Conservation (phyloP, 1,284 basidiomycete species). For the Puccinia polysora region DNA sequence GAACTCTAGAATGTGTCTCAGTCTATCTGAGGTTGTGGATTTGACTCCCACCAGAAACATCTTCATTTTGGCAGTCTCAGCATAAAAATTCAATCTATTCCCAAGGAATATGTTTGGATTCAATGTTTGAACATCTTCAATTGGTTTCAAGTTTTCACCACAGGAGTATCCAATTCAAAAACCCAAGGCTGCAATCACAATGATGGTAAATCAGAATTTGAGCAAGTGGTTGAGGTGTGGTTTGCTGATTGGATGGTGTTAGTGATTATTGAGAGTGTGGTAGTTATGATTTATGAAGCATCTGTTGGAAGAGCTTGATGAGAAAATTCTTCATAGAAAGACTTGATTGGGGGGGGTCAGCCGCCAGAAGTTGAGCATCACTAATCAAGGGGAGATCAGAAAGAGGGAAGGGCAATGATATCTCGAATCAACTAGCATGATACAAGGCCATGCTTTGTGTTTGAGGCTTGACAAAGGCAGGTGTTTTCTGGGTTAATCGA, state of each 20-base stretch:
- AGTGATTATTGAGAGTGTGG: not conserved
- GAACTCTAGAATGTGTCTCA: too few species aligned
- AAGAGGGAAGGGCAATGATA: not conserved
- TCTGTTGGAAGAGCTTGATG: conserved; percentile 14
- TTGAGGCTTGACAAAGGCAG: not conserved
- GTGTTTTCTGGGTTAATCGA: not conserved
- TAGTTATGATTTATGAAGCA: conserved; percentile 17
- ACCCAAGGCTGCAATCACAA: conserved; percentile 43
- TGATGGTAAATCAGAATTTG: conserved; percentile 12
- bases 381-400: too few species aligned
- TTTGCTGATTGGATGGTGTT: not conserved
- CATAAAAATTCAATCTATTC: too few species aligned
- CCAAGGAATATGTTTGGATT: conserved; percentile 64
- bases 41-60: too few species aligned
- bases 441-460: not conserved
- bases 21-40: too few species aligned
- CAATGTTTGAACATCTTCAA: conserved; percentile 81
- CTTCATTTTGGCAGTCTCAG: too few species aligned
- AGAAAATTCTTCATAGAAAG: conserved; percentile 20
- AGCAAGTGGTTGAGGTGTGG: not conserved
- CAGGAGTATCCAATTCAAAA: conserved; percentile 78
- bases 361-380: too few species aligned
- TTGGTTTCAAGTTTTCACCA: conserved; percentile 79
- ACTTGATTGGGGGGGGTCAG: conserved; percentile 16
- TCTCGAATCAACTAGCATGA: conserved; percentile 5